Conservation (phyloP, 495 filamentous ascomycete genomes). For the Daldinia caldariorum region DNA sequence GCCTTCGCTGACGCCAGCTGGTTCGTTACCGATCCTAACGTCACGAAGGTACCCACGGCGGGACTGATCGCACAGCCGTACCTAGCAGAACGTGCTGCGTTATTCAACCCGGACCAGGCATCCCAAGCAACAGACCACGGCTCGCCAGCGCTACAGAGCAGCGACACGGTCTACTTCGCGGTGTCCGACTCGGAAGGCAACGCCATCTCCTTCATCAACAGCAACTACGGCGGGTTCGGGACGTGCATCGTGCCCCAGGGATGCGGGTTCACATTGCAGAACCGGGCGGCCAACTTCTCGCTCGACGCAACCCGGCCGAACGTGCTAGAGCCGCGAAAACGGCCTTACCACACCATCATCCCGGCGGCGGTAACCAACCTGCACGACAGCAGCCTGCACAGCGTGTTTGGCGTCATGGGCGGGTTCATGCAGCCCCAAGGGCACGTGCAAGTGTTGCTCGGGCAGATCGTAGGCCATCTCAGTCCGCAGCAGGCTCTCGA, state of each 20-base stretch:
- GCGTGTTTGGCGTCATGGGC: constrained; percentile 95
- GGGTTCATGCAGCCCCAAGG: constrained; percentile 99
- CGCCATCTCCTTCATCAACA: constrained; percentile 96
- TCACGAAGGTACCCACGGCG: constrained; percentile 69
- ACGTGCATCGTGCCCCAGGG: constrained; percentile 82
- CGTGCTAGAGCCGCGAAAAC: constrained; percentile 78
- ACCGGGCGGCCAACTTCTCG: constrained; percentile 87
- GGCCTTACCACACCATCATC: constrained; percentile 98
- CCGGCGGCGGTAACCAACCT: constrained; percentile 86
- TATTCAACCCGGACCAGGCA: constrained; percentile 50
- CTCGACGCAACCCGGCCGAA: constrained; percentile 78
- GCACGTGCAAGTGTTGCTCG: constrained; percentile 93
- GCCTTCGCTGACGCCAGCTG: constrained; percentile 90
- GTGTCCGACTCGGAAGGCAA: constrained; percentile 83
- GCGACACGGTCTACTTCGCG: constrained; percentile 94
- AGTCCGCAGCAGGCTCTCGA: constrained; percentile 91
- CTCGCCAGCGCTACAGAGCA: constrained; percentile 67
- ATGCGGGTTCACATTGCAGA: constrained; percentile 93
- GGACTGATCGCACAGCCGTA: constrained; percentile 65
- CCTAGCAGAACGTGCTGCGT: constrained; percentile 52
- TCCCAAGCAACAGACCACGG: constrained; percentile 60
- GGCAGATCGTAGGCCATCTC: constrained; percentile 85
- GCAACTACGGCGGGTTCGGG: constrained; percentile 91
- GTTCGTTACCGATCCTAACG: constrained; percentile 87
- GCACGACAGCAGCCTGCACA: constrained; percentile 75